Conservation (phyloP, 768 basidiomycete genomes). For the Macrolepiota albuminosa region DNA sequence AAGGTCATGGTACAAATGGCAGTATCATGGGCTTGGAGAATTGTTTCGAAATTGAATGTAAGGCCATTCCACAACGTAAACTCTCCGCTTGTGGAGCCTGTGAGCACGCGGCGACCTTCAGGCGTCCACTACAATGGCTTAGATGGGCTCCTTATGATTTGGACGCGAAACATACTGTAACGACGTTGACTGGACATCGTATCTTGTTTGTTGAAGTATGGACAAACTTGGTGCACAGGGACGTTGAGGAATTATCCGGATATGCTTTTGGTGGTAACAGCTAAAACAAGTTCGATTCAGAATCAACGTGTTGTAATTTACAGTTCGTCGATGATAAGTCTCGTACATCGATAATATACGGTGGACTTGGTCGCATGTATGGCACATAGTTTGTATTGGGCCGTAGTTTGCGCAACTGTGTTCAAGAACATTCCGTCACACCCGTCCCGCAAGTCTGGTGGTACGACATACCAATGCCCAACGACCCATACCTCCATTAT, state of each 20-base stretch:
- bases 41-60: constrained; percentile 99
- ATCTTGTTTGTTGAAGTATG: constrained; percentile 99
- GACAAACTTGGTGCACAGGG: constrained; percentile 93
- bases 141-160: not conserved
- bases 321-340: constrained; percentile 8
- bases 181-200: constrained; percentile 93
- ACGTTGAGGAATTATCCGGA: constrained; percentile 85
- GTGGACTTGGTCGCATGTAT: constrained; percentile 77
- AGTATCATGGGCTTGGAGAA: constrained; percentile 97
- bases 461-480: constrained; percentile 68
- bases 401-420: constrained; percentile 69
- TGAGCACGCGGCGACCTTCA: constrained; percentile 87
- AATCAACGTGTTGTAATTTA: constrained; percentile 17
- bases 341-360: constrained; percentile 85
- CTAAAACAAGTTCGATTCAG: constrained; percentile 35
- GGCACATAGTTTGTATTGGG: constrained; percentile 75
- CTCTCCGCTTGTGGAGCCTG: constrained; percentile 95
- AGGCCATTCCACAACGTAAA: constrained; percentile 99
- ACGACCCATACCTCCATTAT: constrained; percentile 81
- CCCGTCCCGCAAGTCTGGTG: not conserved
- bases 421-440: constrained; percentile 2
- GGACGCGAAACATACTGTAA: constrained; percentile 60
- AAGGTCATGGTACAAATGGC: constrained; percentile 88
- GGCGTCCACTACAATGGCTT: constrained; percentile 82
- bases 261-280: constrained; percentile 94